Percentiles rank a stretch among this genome's conserved stretches.
These are phyloP conservation scores for Penicillium brasilianum DNA, from an alignment of 2,329 filamentous ascomycete species.

Conservation along the genomic window DNA sequence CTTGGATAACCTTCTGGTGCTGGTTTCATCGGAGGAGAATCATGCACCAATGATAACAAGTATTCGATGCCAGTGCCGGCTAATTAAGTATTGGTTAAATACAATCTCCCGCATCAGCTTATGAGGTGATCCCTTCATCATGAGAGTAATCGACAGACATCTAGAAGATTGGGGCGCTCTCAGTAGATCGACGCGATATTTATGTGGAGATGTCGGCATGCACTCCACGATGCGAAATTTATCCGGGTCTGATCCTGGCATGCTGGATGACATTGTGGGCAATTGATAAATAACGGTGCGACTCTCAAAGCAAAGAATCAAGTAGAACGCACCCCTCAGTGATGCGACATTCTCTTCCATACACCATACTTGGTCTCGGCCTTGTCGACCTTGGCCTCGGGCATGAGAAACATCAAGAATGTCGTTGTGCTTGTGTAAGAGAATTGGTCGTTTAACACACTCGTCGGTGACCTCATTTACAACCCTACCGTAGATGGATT, in stretches of 20 bases:
- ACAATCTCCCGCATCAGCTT: too few relatives aligned
- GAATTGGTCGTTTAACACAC: conserved; percentile 52
- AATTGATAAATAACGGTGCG: not conserved
- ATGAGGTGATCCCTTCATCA: not conserved
- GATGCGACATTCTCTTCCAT: not conserved
- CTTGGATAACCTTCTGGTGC: not conserved
- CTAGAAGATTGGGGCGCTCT: not conserved
- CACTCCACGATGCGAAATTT: not conserved
- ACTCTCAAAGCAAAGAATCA: too few relatives aligned
- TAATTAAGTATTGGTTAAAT: not conserved
- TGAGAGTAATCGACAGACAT: not conserved
- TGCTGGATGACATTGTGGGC: not conserved
- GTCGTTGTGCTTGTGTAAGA: conserved; percentile 43
- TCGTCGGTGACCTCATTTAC: conserved; percentile 48
- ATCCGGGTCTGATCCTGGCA: not conserved
- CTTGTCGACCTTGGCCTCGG: conserved; percentile 1
- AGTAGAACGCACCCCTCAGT: not conserved
- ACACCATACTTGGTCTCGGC: not conserved
- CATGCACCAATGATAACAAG: not conserved
- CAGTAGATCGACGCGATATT: not conserved
- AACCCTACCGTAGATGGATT: conserved; percentile 19
- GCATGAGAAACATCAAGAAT: conserved; percentile 38
- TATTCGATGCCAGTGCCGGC: not conserved
- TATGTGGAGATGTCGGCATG: conserved; percentile 1
- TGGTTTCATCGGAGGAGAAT: not conserved